These are phyloP conservation scores for Hyphodiscus sp. DNA, from an alignment of 2,329 filamentous ascomycete species.

Conservation along the genomic window DNA sequence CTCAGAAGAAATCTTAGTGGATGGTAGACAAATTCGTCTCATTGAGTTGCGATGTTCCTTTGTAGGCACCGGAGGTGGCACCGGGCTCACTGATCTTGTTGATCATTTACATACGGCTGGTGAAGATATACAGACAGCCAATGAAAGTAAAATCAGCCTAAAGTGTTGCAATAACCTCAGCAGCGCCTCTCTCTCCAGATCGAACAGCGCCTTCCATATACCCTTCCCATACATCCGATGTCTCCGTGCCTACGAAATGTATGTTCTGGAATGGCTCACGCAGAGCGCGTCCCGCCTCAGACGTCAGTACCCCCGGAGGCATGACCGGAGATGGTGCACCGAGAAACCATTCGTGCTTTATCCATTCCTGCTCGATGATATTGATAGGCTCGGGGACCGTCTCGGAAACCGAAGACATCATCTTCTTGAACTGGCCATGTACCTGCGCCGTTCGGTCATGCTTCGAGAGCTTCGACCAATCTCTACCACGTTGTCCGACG, in stretches of 20 bases:
- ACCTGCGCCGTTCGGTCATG: not conserved
- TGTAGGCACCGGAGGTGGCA: no score
- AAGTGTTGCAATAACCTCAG: conserved; percentile 31
- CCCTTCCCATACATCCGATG: conserved; percentile 42
- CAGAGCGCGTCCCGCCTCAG: conserved; percentile 16
- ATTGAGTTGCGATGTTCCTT: no score
- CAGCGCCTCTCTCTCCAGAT: conserved; percentile 37
- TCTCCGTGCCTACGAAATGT: conserved; percentile 46
- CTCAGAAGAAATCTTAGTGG: no score
- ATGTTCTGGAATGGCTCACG: conserved; percentile 33
- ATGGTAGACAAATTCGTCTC: no score
- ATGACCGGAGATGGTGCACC: conserved; percentile 15
- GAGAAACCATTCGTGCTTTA: conserved; percentile 22
- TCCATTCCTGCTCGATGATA: conserved; percentile 13
- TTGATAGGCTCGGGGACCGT: conserved; percentile 3
- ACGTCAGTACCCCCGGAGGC: conserved; percentile 1
- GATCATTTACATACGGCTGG: no score
- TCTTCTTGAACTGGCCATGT: not conserved
- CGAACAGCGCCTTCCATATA: conserved; percentile 46
- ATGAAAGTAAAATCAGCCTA: no score
- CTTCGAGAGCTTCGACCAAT: conserved; percentile 2
- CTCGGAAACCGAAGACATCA: not conserved
- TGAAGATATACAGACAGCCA: no score
- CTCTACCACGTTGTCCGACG: conserved; percentile 20
- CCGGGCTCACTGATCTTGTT: no score